Evolutionary conservation across 495 filamentous ascomycete species (phyloP), one percentile per base, ranked within the genome.

Genomic region (Penicillium silybi): DNA sequence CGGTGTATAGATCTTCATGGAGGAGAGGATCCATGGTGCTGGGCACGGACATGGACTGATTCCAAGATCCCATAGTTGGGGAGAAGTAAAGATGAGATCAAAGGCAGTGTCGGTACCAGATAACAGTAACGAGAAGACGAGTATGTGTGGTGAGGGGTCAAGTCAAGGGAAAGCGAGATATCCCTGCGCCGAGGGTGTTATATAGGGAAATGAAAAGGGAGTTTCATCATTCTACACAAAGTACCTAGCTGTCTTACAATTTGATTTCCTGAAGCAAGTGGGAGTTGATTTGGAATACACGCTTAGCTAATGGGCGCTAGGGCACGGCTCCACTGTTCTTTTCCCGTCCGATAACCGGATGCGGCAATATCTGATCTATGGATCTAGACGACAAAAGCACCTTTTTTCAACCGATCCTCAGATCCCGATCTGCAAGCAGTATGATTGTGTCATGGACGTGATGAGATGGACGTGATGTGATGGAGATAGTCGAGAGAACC

Each of bases 51-150:
- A 67, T 54, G 48, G 54, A 59, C 32, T 57, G 54, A 45, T 66
- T 58, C 66, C 70, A 69, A 18, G 59, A 63, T 53, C 60, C 65
- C 68, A 73, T 71, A 22, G 17, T 64, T 32, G 26, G 26, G 2
- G n/a, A 8, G 29, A 10, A 15, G 11, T 3, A 32, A 32, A 13
- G 26, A 13, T 32, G 11, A 10, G 29, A 22, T 41, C 16, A 26
- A 41, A 23, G n/a, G n/a, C n/a, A n/a, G n/a, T n/a, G n/a, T n/a
- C n/a, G n/a, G n/a, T n/a, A n/a, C n/a, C n/a, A n/a, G n/a, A n/a
- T n/a, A n/a, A n/a, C n/a, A n/a, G n/a, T n/a, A n/a, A n/a, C n/a
- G n/a, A n/a, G n/a, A n/a, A n/a, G n/a, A n/a, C n/a, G n/a, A n/a
- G n/a, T n/a, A 32, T 20, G 38, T 25, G 13, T 5, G 9, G 34